These are phyloP conservation scores for Collybiopsis luxurians DNA, from an alignment of 768 basidiomycete species.

Conservation along the genomic window DNA sequence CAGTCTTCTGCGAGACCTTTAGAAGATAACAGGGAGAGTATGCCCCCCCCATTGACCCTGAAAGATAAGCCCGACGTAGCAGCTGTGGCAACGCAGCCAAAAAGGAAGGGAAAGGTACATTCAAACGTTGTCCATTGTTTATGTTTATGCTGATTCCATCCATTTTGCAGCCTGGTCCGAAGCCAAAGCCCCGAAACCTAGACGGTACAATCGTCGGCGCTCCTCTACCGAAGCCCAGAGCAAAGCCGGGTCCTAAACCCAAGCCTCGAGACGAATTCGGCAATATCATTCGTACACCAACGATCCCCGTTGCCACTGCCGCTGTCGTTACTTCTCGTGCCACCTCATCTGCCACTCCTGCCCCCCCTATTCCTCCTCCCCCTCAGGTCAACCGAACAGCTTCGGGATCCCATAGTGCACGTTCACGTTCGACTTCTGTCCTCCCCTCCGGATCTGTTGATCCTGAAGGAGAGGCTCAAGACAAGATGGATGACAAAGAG, in stretches of 20 bases:
- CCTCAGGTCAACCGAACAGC: conserved; percentile 12
- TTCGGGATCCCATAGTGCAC: conserved; percentile 24
- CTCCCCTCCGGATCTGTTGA: conserved; percentile 51
- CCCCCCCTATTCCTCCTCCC: conserved; percentile 2
- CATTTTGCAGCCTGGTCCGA: conserved; percentile 25
- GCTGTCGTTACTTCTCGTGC: conserved; percentile 9
- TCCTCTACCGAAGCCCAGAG: conserved; percentile 11
- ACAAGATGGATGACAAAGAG: conserved; percentile 39
- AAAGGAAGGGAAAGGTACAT: conserved; percentile 21
- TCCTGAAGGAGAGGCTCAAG: conserved; percentile 32
- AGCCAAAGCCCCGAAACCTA: conserved; percentile 28
- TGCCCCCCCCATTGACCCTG: conserved; percentile 46
- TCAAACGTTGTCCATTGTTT: neutral
- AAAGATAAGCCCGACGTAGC: conserved; percentile 1
- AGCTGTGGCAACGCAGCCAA: neutral
- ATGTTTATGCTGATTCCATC: neutral
- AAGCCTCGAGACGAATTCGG: conserved; percentile 12
- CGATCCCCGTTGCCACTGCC: conserved; percentile 15
- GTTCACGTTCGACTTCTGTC: conserved; percentile 71
- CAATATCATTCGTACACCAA: conserved; percentile 8
- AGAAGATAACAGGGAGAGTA: conserved; percentile 47
- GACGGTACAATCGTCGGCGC: conserved; percentile 18
- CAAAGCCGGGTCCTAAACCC: conserved; percentile 15
- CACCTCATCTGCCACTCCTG: conserved; percentile 15
- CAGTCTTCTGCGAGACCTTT: conserved; percentile 6